These are phyloP conservation scores for Fusarium nygamai DNA, from an alignment of 2,329 filamentous ascomycete species.

Conservation along the genomic window DNA sequence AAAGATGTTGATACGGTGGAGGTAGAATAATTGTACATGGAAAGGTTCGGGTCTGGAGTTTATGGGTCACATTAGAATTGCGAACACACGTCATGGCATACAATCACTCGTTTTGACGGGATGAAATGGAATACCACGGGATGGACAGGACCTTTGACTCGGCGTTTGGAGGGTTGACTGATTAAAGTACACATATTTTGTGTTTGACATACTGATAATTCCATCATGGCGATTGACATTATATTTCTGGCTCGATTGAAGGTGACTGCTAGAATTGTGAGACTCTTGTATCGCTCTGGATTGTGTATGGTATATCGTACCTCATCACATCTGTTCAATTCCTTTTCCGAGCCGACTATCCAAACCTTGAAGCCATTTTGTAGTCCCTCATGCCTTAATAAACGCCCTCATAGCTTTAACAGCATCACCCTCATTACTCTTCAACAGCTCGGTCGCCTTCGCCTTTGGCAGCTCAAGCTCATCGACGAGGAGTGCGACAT, in stretches of 20 bases:
- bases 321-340: background rate
- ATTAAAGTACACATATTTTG: constrained; percentile 11
- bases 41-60: constrained; percentile 24
- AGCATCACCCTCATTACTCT: constrained; percentile 75
- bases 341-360: background rate
- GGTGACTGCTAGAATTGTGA: background rate
- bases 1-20: background rate
- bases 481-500: constrained; percentile 76
- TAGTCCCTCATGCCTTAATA: constrained; percentile 32
- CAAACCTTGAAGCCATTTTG: background rate
- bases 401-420: constrained; percentile 73
- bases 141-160: constrained; percentile 32
- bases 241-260: background rate
- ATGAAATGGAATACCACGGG: constrained; percentile 37
- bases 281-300: background rate
- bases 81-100: constrained; percentile 19
- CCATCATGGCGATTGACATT: constrained; percentile 13
- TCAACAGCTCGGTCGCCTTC: constrained; percentile 80
- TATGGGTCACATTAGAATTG: constrained; percentile 25
- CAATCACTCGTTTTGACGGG: constrained; percentile 38
- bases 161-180: constrained; percentile 35
- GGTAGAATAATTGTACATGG: constrained; percentile 23
- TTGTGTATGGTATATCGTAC: background rate
- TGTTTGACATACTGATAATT: constrained; percentile 5
- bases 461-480: constrained; percentile 76